Conservation (phyloP, 352 stramenopile genomes). For the Phytopythium boreale region DNA sequence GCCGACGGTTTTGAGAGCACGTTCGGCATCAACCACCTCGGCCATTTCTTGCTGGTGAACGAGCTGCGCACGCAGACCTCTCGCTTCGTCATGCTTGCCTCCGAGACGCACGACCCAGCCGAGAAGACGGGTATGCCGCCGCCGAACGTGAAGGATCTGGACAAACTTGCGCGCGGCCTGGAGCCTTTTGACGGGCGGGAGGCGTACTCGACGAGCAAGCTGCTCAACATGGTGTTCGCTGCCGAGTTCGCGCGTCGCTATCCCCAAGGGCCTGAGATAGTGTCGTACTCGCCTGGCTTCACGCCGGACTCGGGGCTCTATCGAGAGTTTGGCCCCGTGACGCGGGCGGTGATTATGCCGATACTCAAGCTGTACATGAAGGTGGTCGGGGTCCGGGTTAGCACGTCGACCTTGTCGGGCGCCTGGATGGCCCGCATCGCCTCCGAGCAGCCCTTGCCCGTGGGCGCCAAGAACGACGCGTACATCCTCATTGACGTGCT, state of each 20-base stretch:
- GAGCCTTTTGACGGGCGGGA: slow-evolving; percentile 14
- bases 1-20: slow-evolving; percentile 1
- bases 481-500: slow-evolving; percentile 36
- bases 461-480: slow-evolving; percentile 19
- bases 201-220: slow-evolving; percentile 35
- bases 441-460: slow-evolving; percentile 23
- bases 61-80: slow-evolving; percentile 11
- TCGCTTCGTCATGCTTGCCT: slow-evolving; percentile 32
- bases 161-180: slow-evolving; percentile 27
- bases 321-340: slow-evolving; percentile 26
- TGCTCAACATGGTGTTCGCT: slow-evolving; percentile 43
- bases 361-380: slow-evolving; percentile 25
- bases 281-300: slow-evolving; percentile 36
- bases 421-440: slow-evolving; percentile 29
- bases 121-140: slow-evolving; percentile 4
- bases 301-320: slow-evolving; percentile 38
- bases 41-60: slow-evolving; percentile 8
- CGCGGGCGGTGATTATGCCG: slow-evolving; percentile 24
- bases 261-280: slow-evolving; percentile 10
- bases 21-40: slow-evolving; percentile 3
- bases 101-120: slow-evolving; percentile 20
- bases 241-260: slow-evolving; percentile 35
- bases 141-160: slow-evolving; percentile 29
- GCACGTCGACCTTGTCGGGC: slow-evolving; percentile 28
- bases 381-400: slow-evolving; percentile 17